Evolutionary conservation across 2,329 filamentous ascomycete species (phyloP), one percentile per base, ranked within the genome.

Genomic region (Xylariales sp.): DNA sequence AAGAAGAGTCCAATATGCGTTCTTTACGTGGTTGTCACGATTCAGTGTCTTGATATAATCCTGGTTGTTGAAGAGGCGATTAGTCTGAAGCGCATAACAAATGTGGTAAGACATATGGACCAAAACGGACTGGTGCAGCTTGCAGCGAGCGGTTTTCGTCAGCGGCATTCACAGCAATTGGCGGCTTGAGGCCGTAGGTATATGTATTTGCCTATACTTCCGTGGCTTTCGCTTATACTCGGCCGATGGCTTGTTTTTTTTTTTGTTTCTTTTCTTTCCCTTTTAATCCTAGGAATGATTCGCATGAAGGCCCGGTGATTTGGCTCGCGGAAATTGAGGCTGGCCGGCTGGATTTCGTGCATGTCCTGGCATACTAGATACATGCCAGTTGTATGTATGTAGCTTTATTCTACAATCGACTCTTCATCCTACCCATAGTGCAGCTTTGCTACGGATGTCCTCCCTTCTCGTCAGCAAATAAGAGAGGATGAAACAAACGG

Each of bases 401-500:
- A 23, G 23, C 39, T 41, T 10, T 14, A 41, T 41, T 56, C 39
- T 32, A 16, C 5, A 36, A 34, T 30, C 1, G 23, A 18, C 39
- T 32, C 30, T 56, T 7, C 23, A 23, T 23, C 23, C 23, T 23
- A 23, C 23, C 23, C 23, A 23, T 23, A 23, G 23, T 14, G n/a
- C 12, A 4, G 46, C 12, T 6, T 5, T 16, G 46, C 12, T 43
- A 36, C 7, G 8, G 18, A 39, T 32, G 8, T 10, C 43, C n/a
- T 34, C 58, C 65, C 56, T 68, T 64, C 55, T 63, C 54, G 62
- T 71, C 67, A 72, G 67, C 72, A 69, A 66, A 73, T 62, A 18
- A 57, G 53, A 34, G 60, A 71, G 72, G 45, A 53, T 65, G 68
- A 70, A 68, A 68, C 68, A 56, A 57, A 54, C 49, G 54, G 74